Evolutionary conservation across 2,329 filamentous ascomycete genomes (phyloP).

Genomic region (Talaromyces sp.): DNA sequence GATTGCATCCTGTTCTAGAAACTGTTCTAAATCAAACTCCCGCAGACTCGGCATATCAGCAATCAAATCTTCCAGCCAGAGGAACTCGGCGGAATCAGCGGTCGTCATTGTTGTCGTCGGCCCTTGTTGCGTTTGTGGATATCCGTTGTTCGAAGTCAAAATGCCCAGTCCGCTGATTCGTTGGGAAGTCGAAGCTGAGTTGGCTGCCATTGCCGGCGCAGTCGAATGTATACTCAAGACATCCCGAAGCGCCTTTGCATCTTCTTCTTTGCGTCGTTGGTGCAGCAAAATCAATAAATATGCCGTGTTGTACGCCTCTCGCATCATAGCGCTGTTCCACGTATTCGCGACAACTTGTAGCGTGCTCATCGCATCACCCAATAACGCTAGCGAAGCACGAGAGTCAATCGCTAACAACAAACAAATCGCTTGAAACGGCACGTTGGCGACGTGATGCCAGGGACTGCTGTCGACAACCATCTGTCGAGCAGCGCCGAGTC

Average conservation of each 20-base stretch:
- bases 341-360: conserved; percentile 41
- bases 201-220: conserved; percentile 22
- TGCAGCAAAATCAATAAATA: conserved; percentile 53
- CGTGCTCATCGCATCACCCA: conserved; percentile 51
- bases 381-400: conserved; percentile 45
- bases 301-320: conserved; percentile 54
- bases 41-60: conserved; percentile 46
- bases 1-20: conserved; percentile 33
- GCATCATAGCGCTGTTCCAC: conserved; percentile 49
- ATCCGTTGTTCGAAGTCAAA: background rate
- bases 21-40: conserved; percentile 45
- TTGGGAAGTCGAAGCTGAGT: background rate
- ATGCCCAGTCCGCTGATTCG: background rate
- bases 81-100: conserved; percentile 34
- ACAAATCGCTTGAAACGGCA: conserved; percentile 58
- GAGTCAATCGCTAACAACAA: conserved; percentile 55
- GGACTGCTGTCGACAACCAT: conserved; percentile 47
- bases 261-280: conserved; percentile 47
- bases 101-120: conserved; percentile 17
- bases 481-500: conserved; percentile 46
- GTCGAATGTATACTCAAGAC: conserved; percentile 37
- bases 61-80: conserved; percentile 44
- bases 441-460: conserved; percentile 60
- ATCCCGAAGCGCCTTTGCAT: conserved; percentile 36
- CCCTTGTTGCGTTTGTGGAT: background rate